A percentile compares a stretch with the other conserved stretches of the same genome.
Conservation (phyloP, 2,329 filamentous ascomycete genomes). For the Trichoderma sp. region DNA sequence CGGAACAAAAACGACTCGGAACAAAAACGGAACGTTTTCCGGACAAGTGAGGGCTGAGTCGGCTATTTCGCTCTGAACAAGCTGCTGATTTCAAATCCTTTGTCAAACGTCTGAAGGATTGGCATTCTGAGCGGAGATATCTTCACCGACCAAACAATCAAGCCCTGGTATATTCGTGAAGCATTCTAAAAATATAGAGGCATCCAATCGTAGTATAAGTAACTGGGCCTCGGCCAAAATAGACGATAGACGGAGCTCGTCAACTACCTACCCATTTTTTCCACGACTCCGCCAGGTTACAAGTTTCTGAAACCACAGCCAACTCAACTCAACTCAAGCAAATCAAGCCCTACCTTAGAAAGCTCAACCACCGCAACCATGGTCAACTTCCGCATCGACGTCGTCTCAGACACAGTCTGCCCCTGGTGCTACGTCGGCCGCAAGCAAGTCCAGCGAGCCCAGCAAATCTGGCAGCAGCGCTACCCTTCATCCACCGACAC, state of each 20-base stretch:
- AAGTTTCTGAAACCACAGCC: background rate
- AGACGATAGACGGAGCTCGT: background rate
- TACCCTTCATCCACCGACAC: conserved; percentile 57
- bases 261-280: background rate
- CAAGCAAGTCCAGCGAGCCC: conserved; percentile 51
- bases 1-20: background rate
- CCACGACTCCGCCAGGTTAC: background rate
- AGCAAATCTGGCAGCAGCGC: conserved; percentile 45
- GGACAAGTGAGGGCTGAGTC: background rate
- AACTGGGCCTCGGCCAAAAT: background rate
- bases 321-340: background rate
- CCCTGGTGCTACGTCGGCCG: conserved; percentile 58
- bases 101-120: background rate
- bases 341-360: background rate
- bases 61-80: background rate
- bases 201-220: background rate
- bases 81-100: conserved; percentile 23
- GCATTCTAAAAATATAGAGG: background rate
- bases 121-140: background rate
- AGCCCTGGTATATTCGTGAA: background rate
- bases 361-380: conserved; percentile 48
- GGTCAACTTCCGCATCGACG: conserved; percentile 57
- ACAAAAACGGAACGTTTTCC: background rate
- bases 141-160: background rate
- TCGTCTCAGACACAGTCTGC: conserved; percentile 56